Evolutionary conservation across 2,329 filamentous ascomycete genomes (phyloP).

Genomic region (Epichloe sylvatica): DNA sequence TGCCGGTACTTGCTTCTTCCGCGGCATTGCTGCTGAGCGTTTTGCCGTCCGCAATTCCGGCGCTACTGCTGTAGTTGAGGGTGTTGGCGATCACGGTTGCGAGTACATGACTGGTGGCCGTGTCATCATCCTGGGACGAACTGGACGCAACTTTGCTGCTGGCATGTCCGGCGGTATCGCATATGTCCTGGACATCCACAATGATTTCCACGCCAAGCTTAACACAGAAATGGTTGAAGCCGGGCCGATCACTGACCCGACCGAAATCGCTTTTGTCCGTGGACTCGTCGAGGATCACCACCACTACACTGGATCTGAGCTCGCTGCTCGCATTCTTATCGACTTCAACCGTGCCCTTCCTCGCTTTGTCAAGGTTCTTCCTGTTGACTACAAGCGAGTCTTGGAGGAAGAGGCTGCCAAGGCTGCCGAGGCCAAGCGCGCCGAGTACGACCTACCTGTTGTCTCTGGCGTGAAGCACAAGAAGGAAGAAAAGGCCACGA

Average conservation of each 20-base stretch:
- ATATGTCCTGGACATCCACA: conserved; percentile 79
- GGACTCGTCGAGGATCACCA: conserved; percentile 92
- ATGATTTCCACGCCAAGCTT: conserved; percentile 84
- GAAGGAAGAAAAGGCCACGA: conserved; percentile 54
- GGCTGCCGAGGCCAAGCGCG: conserved; percentile 70
- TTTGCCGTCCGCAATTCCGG: conserved; percentile 96
- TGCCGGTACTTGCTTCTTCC: conserved; percentile 85
- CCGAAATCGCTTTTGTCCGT: conserved; percentile 80
- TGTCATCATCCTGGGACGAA: conserved; percentile 71
- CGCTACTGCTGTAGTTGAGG: conserved; percentile 90
- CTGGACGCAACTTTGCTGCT: conserved; percentile 91
- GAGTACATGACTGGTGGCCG: conserved; percentile 99
- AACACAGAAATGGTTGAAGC: conserved; percentile 97
- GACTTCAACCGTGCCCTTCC: conserved; percentile 87
- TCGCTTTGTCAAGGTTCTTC: conserved; percentile 85
- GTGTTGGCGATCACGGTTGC: conserved; percentile 88
- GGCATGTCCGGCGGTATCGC: conserved; percentile 98
- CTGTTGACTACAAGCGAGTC: conserved; percentile 91
- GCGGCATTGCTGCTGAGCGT: conserved; percentile 87
- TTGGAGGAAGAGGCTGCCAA: conserved; percentile 75
- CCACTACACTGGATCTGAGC: conserved; percentile 92
- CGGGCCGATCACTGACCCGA: conserved; percentile 65
- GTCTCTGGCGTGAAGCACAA: conserved; percentile 51
- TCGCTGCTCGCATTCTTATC: conserved; percentile 82
- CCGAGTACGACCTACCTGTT: conserved; percentile 66